Evolutionary conservation across 192 early-diverging fungal species (phyloP).

Genomic region (Linnemannia zychae): DNA sequence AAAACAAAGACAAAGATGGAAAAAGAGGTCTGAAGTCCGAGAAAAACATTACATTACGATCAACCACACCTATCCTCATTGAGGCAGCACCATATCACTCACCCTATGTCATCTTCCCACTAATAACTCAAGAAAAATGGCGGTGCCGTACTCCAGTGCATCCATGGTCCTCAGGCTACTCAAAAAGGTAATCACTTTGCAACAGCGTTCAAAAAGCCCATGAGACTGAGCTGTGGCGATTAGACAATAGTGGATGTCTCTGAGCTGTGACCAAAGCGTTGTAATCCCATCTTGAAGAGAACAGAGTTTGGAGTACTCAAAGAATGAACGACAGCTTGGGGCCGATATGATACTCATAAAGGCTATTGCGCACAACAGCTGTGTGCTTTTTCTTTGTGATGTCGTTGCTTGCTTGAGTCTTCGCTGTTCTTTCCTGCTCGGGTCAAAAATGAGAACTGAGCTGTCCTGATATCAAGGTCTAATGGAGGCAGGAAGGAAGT

Average conservation of each 20-base stretch:
- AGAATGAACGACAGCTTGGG: neutral
- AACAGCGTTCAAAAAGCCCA: no score
- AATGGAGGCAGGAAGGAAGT: no score
- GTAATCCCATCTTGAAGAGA: neutral
- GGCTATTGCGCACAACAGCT: neutral
- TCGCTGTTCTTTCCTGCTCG: no score
- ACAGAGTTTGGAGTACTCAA: neutral
- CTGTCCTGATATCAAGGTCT: no score
- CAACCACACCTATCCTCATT: neutral
- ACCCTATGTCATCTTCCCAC: neutral
- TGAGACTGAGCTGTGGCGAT: neutral
- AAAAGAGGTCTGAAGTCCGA: neutral
- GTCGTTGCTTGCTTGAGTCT: neutral
- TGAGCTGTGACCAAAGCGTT: no score
- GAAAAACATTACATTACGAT: neutral
- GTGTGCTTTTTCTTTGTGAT: neutral
- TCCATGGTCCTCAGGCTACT: neutral
- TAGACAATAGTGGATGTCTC: neutral
- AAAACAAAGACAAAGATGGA: no score
- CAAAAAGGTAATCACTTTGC: neutral
- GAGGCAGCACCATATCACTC: neutral
- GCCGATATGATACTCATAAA: neutral
- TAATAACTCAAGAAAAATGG: neutral
- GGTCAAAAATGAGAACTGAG: no score
- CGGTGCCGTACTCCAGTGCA: neutral